Evolutionary conservation across 2,329 filamentous ascomycete genomes (phyloP).

Genomic region (Ceratocystis colombiana): DNA sequence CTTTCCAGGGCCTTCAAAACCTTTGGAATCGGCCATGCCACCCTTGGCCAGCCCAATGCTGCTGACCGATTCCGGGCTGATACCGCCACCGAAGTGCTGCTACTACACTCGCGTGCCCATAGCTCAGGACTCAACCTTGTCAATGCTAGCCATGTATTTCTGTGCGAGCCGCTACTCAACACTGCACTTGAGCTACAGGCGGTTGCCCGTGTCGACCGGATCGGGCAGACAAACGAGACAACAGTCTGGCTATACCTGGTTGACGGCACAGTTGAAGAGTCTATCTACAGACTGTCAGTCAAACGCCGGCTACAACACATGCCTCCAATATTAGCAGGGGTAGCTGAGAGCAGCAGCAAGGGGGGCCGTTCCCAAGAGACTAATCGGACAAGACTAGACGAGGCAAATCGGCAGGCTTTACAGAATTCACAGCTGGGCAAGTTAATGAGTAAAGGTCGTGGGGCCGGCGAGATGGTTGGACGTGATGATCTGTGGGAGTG

Average conservation of each 20-base stretch:
- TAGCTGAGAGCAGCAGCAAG: constrained; percentile 32
- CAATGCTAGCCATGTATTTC: constrained; percentile 85
- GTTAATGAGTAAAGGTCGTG: background rate
- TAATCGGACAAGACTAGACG: background rate
- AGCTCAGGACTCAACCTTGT: constrained; percentile 83
- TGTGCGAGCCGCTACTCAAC: constrained; percentile 89
- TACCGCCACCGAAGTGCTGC: constrained; percentile 64
- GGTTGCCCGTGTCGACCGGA: constrained; percentile 87
- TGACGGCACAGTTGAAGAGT: constrained; percentile 82
- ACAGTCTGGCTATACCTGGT: constrained; percentile 94
- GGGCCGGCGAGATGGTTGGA: background rate
- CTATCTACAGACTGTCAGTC: constrained; percentile 80
- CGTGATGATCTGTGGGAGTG: background rate
- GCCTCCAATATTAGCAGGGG: constrained; percentile 27
- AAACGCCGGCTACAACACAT: constrained; percentile 70
- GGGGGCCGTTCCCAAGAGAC: too few relatives aligned
- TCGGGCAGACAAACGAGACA: constrained; percentile 77
- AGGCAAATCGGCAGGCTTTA: background rate
- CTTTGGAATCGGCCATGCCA: constrained; percentile 63
- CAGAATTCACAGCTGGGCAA: background rate
- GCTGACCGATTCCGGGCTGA: constrained; percentile 69
- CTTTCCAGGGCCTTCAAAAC: constrained; percentile 58
- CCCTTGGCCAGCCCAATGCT: constrained; percentile 58
- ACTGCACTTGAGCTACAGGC: constrained; percentile 90
- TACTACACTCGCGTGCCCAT: constrained; percentile 81